Conservation (phyloP, 495 filamentous ascomycete genomes). For the Annulohypoxylon moriforme region DNA sequence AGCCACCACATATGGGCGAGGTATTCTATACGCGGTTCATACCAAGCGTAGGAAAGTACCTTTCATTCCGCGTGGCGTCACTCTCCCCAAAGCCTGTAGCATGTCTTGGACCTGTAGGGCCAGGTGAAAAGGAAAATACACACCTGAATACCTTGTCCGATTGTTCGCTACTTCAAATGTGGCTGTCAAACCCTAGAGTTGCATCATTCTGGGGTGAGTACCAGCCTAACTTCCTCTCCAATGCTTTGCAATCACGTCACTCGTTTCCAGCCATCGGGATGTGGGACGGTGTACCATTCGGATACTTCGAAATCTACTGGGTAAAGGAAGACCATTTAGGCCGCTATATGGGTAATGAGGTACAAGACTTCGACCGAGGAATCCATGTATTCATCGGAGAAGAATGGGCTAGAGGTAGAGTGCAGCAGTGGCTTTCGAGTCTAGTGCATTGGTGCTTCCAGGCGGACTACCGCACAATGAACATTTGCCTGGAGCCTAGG, state of each 20-base stretch:
- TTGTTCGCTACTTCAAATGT: conserved; percentile 80
- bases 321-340: conserved; percentile 91
- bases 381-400: conserved; percentile 91
- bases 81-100: conserved; percentile 64
- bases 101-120: conserved; percentile 63
- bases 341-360: conserved; percentile 66
- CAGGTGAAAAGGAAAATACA: conserved; percentile 50
- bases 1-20: conserved; percentile 87
- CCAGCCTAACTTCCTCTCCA: conserved; percentile 73
- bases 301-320: conserved; percentile 99
- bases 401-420: conserved; percentile 87
- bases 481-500: conserved; percentile 86
- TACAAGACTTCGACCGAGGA: conserved; percentile 86
- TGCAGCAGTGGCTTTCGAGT: conserved; percentile 81
- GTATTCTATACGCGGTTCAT: conserved; percentile 91
- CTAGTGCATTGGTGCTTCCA: conserved; percentile 86
- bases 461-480: conserved; percentile 83
- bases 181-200: conserved; percentile 92
- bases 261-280: conserved; percentile 92
- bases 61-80: conserved; percentile 86
- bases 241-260: conserved; percentile 72
- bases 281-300: conserved; percentile 96
- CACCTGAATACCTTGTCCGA: conserved; percentile 65
- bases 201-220: conserved; percentile 82
- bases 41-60: conserved; percentile 81